Base-by-base conservation (phyloP, 192 early-diverging fungal genomes). In the Coemansia asiatica region DNA sequence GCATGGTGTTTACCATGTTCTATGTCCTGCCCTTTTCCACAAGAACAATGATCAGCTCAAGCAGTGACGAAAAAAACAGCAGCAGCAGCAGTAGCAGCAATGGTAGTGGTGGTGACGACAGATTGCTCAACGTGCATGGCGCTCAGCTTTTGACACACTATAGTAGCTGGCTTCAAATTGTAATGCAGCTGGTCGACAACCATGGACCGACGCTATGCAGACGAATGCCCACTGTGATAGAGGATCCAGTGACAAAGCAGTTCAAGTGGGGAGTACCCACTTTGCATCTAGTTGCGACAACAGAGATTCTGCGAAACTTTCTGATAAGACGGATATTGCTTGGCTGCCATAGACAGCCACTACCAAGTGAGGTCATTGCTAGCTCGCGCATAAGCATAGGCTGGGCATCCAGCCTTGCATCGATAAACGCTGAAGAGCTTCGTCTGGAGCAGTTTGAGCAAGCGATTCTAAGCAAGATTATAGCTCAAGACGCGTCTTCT, bases 251-350 rank as follows among this genome's bases (percentile, higher is more conserved):
- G 29, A 71, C 77, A 2, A 47, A 51, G n/a, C 77, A 80, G 66
- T 80, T 75, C 58, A 66, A 56, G 36, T 80, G 77, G 77, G 77
- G 77, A 0, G 61, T 80, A 22, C 77, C 77, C n/a, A 65, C 77
- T 0, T 38, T 80, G 22, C 72, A 75, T 35, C 35, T 69, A 1
- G 77, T 80, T 23, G 63, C 69, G 10, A 60, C 77, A 1, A 68
- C 66, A 26, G 77, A 80, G 66, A 22, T 80, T 23, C 33, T 80
- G 40, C 56, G 77, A 3, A 80, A 80, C 56, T 27, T 71, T 35
- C 31, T 72, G 6, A 28, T 68, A 69, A 65, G 72, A 19, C 65
- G 72, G 13, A 62, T 60, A 16, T 38, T 80, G 56, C 67, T 79
- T 12, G 7, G 31, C 38, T 13, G 13, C 56, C 0, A 8, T 1